Base-by-base conservation (phyloP, 768 basidiomycete genomes). In the Phaffia tasmanica region DNA sequence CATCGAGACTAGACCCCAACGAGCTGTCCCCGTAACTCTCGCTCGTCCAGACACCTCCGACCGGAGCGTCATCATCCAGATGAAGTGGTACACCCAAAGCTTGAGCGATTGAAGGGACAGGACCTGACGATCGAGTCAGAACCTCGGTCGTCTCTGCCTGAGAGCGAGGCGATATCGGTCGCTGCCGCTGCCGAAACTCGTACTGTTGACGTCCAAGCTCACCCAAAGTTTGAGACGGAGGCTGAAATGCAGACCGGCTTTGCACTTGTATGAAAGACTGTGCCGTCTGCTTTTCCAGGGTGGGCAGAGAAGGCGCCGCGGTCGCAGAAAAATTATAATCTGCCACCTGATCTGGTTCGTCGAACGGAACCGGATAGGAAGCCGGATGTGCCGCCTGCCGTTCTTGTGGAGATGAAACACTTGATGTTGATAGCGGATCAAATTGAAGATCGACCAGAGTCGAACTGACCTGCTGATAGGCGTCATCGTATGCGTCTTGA, bases 1-100 rank as follows among this genome's bases (percentile, higher is more conserved):
- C 35, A 42, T 42, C 35, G 11, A 11, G 35, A 42, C 35, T 11
- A 42, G 35, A 42, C 35, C 11, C 35, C 35, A 42, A 42, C 4
- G 35, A 42, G 35, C 35, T 42, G 11, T 42, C 35, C 11, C 4
- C 11, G 35, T 42, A 42, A 42, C 35, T 42, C 35, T 42, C 35
- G 35, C 35, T 42, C 11, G 61, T 51, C 61, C 61, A 62, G 19
- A 62, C 61, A 9, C 61, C 61, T 50, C 61, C 61, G 32, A 50
- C 61, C 23, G 61, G 61, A 14, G 61, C 32, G 61, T 50, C 18
- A 32, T 62, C 61, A 11, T 62, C 48, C 15, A 50, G 48, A 48
- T 62, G 49, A 8, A 62, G 27, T 21, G 61, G 32, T 27, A 48
- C 27, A 15, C 35, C 47, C 11, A 62, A 21, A 23, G 61, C 49